Conservation (phyloP, 164 flowering plant species). For the Malania oleifera region DNA sequence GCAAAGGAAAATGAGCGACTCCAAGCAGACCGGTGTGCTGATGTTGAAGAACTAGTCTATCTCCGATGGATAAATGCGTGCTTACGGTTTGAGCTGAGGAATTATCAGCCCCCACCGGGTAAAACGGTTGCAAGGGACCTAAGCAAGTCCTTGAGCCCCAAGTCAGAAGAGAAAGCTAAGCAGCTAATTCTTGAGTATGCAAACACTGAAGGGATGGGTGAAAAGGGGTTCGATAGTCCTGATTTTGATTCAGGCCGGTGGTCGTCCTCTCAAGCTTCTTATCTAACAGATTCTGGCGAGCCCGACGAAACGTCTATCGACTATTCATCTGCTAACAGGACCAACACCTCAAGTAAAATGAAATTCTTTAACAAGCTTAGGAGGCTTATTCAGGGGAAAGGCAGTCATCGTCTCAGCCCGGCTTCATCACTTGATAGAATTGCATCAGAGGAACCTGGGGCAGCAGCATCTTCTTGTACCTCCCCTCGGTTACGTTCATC, state of each 20-base stretch:
- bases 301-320: slow-evolving; percentile 46
- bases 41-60: slow-evolving; percentile 84
- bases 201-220: slow-evolving; percentile 40
- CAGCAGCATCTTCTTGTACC: slow-evolving; percentile 17
- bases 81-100: slow-evolving; percentile 72
- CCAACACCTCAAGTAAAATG: slow-evolving; percentile 24
- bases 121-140: slow-evolving; percentile 80
- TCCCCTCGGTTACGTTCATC: slow-evolving; percentile 22
- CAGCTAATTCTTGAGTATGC: slow-evolving; percentile 83
- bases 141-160: slow-evolving; percentile 69
- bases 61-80: slow-evolving; percentile 95
- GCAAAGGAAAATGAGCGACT: slow-evolving; percentile 60
- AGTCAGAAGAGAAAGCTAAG: slow-evolving; percentile 81
- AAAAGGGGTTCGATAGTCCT: slow-evolving; percentile 11
- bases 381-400: slow-evolving; percentile 50
- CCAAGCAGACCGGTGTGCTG: slow-evolving; percentile 56
- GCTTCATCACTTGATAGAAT: slow-evolving; percentile 20
- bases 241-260: slow-evolving; percentile 58
- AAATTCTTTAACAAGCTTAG: slow-evolving; percentile 57
- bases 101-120: slow-evolving; percentile 55
- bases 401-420: slow-evolving; percentile 15
- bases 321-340: slow-evolving; percentile 19
- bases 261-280: slow-evolving; percentile 59
- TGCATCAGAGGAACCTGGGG: slow-evolving; percentile 24
- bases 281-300: slow-evolving; percentile 51